Percentiles rank a stretch among this genome's conserved stretches.
These are phyloP conservation scores for Neonectria coccinea DNA, from an alignment of 2,329 filamentous ascomycete species.

Conservation along the genomic window DNA sequence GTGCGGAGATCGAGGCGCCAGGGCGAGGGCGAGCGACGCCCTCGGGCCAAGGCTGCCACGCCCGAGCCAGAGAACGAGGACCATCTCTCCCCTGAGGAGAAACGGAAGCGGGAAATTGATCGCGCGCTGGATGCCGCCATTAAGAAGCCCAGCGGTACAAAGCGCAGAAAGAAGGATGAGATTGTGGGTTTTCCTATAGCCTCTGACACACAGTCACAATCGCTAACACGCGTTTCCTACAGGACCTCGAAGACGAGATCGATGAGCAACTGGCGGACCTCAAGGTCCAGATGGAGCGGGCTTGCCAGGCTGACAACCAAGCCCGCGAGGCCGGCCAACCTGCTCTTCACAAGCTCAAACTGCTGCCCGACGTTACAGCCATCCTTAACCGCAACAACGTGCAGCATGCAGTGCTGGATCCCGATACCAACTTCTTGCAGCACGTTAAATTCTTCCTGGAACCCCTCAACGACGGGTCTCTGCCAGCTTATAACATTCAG, in stretches of 20 bases:
- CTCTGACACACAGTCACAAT: neutral
- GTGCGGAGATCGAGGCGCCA: constrained; percentile 62
- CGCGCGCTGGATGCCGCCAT: constrained; percentile 88
- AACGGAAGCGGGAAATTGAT: constrained; percentile 85
- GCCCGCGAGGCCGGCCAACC: constrained; percentile 83
- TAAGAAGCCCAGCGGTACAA: constrained; percentile 76
- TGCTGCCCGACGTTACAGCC: constrained; percentile 89
- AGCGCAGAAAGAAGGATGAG: constrained; percentile 85
- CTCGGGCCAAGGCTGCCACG: constrained; percentile 56
- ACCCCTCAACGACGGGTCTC: constrained; percentile 90
- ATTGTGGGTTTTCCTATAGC: constrained; percentile 70
- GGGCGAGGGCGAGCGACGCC: constrained; percentile 61
- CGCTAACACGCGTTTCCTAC: constrained; percentile 37
- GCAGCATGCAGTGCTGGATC: constrained; percentile 86
- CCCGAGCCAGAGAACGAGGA: constrained; percentile 79
- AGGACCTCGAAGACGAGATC: constrained; percentile 91
- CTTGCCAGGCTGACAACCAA: constrained; percentile 86
- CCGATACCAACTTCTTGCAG: constrained; percentile 94
- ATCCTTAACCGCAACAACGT: constrained; percentile 91
- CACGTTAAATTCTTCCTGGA: constrained; percentile 98
- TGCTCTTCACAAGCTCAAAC: constrained; percentile 91
- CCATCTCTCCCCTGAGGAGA: constrained; percentile 84
- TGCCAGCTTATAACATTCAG: constrained; percentile 97
- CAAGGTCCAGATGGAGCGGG: constrained; percentile 89
- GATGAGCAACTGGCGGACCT: constrained; percentile 91